These are phyloP conservation scores for Arthrobotrys iridis DNA, from an alignment of 2,329 filamentous ascomycete genomes.

Conservation along the genomic window DNA sequence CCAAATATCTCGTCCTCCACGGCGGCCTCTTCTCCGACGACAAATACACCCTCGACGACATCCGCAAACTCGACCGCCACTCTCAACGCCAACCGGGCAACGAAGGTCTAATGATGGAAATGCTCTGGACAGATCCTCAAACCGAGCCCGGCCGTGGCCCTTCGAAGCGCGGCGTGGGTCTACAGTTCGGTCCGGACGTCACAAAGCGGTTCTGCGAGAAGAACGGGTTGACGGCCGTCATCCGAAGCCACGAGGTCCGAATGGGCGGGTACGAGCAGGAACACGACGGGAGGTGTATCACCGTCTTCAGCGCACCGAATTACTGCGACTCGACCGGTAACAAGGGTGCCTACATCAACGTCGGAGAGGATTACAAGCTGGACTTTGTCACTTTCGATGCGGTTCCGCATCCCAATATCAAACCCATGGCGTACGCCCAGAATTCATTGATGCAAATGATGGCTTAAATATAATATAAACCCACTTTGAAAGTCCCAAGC, in stretches of 20 bases:
- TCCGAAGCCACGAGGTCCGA: conserved; percentile 95
- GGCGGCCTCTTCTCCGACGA: conserved; percentile 97
- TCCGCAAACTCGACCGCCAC: conserved; percentile 90
- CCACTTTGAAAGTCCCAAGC: no score
- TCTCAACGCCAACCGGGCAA: conserved; percentile 92
- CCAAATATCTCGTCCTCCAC: conserved; percentile 90
- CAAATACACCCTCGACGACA: conserved; percentile 88
- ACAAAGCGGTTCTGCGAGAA: conserved; percentile 97
- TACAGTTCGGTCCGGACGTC: conserved; percentile 96
- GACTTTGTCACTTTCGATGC: conserved; percentile 94
- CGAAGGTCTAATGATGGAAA: conserved; percentile 98
- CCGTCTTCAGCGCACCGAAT: conserved; percentile 95
- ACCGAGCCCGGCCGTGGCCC: conserved; percentile 84
- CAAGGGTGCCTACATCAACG: conserved; percentile 97
- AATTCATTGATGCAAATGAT: conserved; percentile 61
- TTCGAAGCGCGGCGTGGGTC: conserved; percentile 93
- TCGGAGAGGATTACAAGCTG: conserved; percentile 89
- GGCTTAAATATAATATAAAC: no score
- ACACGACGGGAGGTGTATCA: conserved; percentile 94
- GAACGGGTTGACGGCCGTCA: conserved; percentile 93
- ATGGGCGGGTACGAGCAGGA: conserved; percentile 99
- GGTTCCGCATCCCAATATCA: conserved; percentile 93
- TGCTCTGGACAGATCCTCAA: conserved; percentile 99
- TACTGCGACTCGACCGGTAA: conserved; percentile 99
- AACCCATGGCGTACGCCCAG: conserved; percentile 76